Evolutionary conservation across 495 filamentous ascomycete genomes (phyloP), one percentile per base, ranked within the genome.

Genomic region (Aspergillus heteromorphus): DNA sequence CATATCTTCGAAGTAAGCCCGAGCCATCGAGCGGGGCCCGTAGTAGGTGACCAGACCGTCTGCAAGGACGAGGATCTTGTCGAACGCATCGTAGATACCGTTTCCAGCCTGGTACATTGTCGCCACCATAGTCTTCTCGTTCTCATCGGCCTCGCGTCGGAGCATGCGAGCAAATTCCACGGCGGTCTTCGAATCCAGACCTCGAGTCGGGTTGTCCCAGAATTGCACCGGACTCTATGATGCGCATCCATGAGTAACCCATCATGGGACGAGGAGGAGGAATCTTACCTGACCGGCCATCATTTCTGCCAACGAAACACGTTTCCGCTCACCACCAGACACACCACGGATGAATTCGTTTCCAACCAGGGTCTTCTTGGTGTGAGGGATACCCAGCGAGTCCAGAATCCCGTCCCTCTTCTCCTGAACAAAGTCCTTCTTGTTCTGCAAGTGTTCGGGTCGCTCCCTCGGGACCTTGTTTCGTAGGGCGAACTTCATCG

Each of bases 71-170:
- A 85, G 73, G 30, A 87, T 83, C 68, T 90, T 90, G 70, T 93
- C 88, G 57, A 93, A 92, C 16, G 77, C 31, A 57, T 91, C 84
- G 52, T 89, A 92, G 29, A 87, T 86, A 27, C 70, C 76, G 58
- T 95, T 87, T 7, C 86, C 84, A 0, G 88, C 87, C 62, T 95
- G 90, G 65, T 95, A 95, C 58, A 91, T 87, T 6, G 89, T 87
- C 5, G 89, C 84, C 27, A 83, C 76, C 40, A 84, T 83, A 6
- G 87, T 87, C 57, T 79, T 83, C 13, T 81, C 75, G 36, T 84
- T 79, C 53, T 87, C 65, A 48, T 88, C 81, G 1, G 86, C 85
- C 50, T 85, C 80, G 4, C 83, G 69, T 25, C 85, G 78, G 31
- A 95, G 65, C 18, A 85, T 83, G 57, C 80, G 83, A 47, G 83